Conservation (phyloP, 2,329 filamentous ascomycete species). For the Lachnellula cervina region DNA sequence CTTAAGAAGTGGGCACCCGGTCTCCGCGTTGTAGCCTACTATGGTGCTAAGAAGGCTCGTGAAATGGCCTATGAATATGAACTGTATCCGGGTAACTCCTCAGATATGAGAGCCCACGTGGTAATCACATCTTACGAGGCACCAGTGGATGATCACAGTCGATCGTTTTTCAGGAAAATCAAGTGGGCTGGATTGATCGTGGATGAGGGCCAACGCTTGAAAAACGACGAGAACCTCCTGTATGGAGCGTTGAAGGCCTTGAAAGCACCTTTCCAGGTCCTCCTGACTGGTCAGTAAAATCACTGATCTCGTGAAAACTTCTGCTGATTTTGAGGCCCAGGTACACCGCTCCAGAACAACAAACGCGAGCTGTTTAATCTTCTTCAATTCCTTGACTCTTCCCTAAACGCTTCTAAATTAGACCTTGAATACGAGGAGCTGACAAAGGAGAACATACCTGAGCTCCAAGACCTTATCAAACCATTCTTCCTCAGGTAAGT, state of each 20-base stretch:
- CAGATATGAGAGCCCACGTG: constrained; percentile 77
- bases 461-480: constrained; percentile 79
- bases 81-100: constrained; percentile 64
- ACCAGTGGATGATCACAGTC: constrained; percentile 67
- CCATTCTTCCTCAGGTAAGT: constrained; percentile 54
- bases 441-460: constrained; percentile 73
- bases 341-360: constrained; percentile 93
- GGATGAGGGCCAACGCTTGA: constrained; percentile 91
- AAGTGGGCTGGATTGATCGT: constrained; percentile 86
- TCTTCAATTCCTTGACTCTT: constrained; percentile 82
- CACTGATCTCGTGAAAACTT: not conserved
- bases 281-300: constrained; percentile 60
- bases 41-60: constrained; percentile 70
- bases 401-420: constrained; percentile 63
- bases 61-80: constrained; percentile 78
- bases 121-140: constrained; percentile 95
- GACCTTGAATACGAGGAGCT: constrained; percentile 74
- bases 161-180: constrained; percentile 60
- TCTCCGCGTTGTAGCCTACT: constrained; percentile 86
- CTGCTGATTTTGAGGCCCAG: constrained; percentile 19
- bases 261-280: constrained; percentile 74
- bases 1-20: constrained; percentile 90
- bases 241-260: constrained; percentile 71
- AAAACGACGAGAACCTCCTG: constrained; percentile 82
- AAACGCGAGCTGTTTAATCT: constrained; percentile 92